A percentile compares a stretch with the other conserved stretches of the same genome.
phyloP scores from a whole-genome alignment of 2,329 filamentous ascomycete species.

The Diaporthe longicolla region DNA sequence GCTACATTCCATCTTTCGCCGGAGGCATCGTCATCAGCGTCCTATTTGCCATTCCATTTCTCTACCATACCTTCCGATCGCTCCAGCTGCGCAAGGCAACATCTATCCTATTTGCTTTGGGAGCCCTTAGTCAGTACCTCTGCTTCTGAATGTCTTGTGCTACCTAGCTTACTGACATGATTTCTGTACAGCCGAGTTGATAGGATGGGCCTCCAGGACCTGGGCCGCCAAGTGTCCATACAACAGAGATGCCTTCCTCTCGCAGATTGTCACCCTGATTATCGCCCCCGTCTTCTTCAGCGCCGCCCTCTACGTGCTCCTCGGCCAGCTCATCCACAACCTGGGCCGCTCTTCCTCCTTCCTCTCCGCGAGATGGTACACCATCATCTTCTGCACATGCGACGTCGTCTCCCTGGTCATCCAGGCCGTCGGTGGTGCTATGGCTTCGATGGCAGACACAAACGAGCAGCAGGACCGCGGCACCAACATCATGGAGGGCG shows the following conservation, averaged over 20 bases:
- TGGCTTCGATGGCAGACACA: conserved; percentile 59
- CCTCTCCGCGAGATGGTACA: conserved; percentile 59
- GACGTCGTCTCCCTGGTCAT: conserved; percentile 62
- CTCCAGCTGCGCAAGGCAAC: conserved; percentile 45
- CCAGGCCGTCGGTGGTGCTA: conserved; percentile 63
- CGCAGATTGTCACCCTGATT: conserved; percentile 63
- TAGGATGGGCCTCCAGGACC: conserved; percentile 64
- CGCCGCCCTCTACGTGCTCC: conserved; percentile 64
- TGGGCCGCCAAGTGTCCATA: conserved; percentile 65
- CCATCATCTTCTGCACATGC: conserved; percentile 63
- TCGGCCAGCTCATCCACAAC: conserved; percentile 61
- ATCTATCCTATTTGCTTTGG: conserved; percentile 46
- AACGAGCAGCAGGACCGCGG: conserved; percentile 50
- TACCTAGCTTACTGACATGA: neutral
- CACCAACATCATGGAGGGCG: conserved; percentile 63
- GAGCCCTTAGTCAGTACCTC: conserved; percentile 46
- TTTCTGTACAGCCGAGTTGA: conserved; percentile 53
- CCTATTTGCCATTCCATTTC: conserved; percentile 46
- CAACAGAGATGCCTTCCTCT: conserved; percentile 62
- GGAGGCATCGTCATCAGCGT: conserved; percentile 46
- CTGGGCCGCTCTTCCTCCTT: conserved; percentile 60
- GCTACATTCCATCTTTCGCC: conserved; percentile 47
- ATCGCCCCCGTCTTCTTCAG: conserved; percentile 65
- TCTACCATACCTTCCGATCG: conserved; percentile 46
- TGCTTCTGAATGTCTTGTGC: neutral